Evolutionary conservation across 208 protist species (phyloP), one percentile per base, ranked within the genome.

Genomic region (Tritrichomonas foetus): DNA sequence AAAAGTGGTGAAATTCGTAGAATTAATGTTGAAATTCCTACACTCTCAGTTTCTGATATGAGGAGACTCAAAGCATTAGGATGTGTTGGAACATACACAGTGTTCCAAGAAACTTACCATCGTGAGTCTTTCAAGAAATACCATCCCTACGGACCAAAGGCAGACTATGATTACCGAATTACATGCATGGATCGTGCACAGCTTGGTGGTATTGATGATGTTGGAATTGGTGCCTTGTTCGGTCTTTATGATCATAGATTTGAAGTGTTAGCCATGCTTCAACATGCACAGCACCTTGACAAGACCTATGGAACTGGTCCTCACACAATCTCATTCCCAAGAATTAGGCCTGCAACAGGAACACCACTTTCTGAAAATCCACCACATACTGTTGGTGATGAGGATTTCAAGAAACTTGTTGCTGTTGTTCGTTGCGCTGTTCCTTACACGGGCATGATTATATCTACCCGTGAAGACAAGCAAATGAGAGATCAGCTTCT

Each of bases 51-150:
- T 13, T 94, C 94, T 53, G 95, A 96, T 93, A 92, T 96, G 50
- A 66, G 93, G 47, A 75, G 95, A 14, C 94, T 96, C 13, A 96
- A 96, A 84, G 93, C 94, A 33, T 82, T 94, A 0, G 94, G 95
- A 64, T 75, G 94, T 30, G 95, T 96, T 25, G 95, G 95, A 53
- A 96, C 95, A 47, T 95, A 94, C 78, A 95, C 93, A 30, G 55
- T 95, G 8, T 96, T 96, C 94, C 95, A 96, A 84, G 95, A 96
- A 82, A 95, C 95, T 30, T 96, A 96, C 92, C 95, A 96, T 84
- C 93, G 94, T 66, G 89, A 94, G 55, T 96, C 94, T n/a, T 96
- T 94, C 94, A 93, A 94, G 69, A 82, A 92, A 36, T 93, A 95
- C 64, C 95, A 96, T 93, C 95, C 94, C 36, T 94, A 55, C 44